phyloP scores from a whole-genome alignment of 2,329 filamentous ascomycete genomes.

The Sporothrix luriei region DNA sequence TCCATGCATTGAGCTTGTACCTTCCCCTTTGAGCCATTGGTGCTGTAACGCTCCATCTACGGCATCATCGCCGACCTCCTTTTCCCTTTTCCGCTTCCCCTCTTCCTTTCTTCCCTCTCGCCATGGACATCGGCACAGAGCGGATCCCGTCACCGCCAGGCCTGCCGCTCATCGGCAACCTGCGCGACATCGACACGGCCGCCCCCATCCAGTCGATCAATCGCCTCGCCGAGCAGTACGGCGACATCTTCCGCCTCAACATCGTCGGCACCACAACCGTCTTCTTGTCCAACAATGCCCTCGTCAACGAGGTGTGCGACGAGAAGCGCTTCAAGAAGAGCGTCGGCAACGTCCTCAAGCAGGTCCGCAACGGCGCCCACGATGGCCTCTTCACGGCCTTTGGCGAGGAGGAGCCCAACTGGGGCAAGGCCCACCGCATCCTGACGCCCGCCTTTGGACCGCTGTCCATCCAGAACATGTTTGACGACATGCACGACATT shows the following conservation, averaged over 20 bases:
- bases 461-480: constrained; percentile 68
- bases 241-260: constrained; percentile 34
- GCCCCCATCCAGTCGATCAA: constrained; percentile 32
- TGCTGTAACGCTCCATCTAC: neutral
- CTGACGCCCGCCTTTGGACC: constrained; percentile 72
- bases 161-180: constrained; percentile 36
- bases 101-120: neutral
- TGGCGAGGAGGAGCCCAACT: constrained; percentile 56
- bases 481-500: constrained; percentile 68
- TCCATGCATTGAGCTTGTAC: neutral
- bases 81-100: neutral
- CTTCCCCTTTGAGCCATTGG: constrained; percentile 4
- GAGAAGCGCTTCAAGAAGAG: constrained; percentile 36
- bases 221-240: constrained; percentile 33
- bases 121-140: constrained; percentile 17
- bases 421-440: constrained; percentile 68
- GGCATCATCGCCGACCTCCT: neutral
- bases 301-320: constrained; percentile 37
- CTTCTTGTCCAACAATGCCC: constrained; percentile 33
- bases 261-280: constrained; percentile 3
- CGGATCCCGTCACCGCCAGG: constrained; percentile 41
- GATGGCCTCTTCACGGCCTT: constrained; percentile 34
- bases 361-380: constrained; percentile 17
- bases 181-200: constrained; percentile 34
- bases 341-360: constrained; percentile 24